Conservation (phyloP, 192 early-diverging fungal genomes). For the Geosiphon pyriformis region DNA sequence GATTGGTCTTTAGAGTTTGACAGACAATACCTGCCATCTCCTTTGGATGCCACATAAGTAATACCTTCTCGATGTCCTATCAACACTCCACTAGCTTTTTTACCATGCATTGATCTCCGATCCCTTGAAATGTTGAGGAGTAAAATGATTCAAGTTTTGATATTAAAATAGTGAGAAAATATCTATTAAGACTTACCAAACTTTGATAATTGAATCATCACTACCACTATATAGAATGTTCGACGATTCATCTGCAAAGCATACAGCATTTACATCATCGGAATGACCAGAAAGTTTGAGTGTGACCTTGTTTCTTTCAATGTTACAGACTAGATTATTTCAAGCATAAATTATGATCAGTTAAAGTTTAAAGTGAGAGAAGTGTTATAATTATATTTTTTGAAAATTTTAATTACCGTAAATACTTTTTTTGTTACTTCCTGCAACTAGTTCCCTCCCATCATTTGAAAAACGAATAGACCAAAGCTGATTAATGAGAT, state of each 20-base stretch:
- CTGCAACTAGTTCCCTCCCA: conserved; percentile 57
- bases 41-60: conserved; percentile 58
- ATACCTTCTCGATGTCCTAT: conserved; percentile 69
- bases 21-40: conserved; percentile 57
- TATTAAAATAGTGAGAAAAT: background rate
- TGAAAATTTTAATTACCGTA: conserved; percentile 24
- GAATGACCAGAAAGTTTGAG: conserved; percentile 48
- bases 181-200: conserved; percentile 32
- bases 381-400: conserved; percentile 12
- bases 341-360: background rate
- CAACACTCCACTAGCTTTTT: conserved; percentile 52
- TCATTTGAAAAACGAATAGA: conserved; percentile 57
- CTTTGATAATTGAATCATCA: conserved; percentile 57
- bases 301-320: conserved; percentile 44
- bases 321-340: conserved; percentile 48
- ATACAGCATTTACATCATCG: conserved; percentile 65
- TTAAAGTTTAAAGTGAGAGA: background rate
- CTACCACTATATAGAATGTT: conserved; percentile 58
- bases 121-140: conserved; percentile 35
- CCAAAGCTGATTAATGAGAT: conserved; percentile 43
- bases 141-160: background rate
- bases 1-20: conserved; percentile 71
- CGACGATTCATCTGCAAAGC: conserved; percentile 45
- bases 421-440: conserved; percentile 32
- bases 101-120: conserved; percentile 41